Percentiles rank a stretch among this genome's conserved stretches.
These are phyloP conservation scores for Erucastrum elatum DNA, from an alignment of 345 rosid species.

Conservation along the genomic window DNA sequence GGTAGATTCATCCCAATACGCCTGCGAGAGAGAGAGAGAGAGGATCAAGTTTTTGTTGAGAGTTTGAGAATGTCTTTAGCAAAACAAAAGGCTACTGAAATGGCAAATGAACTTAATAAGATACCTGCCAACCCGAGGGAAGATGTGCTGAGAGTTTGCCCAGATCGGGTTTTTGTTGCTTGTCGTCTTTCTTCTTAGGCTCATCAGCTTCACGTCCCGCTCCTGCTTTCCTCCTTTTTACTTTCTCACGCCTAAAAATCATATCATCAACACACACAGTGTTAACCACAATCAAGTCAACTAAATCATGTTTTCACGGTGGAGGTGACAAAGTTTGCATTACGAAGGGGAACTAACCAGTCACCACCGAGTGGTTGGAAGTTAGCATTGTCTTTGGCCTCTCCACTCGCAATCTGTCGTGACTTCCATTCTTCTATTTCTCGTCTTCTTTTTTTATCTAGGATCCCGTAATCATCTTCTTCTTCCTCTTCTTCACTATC, in stretches of 20 bases:
- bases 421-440: conserved; percentile 92
- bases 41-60: background rate
- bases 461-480: conserved; percentile 54
- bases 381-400: conserved; percentile 91
- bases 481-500: conserved; percentile 82
- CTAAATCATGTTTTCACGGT: background rate
- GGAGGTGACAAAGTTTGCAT: background rate
- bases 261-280: conserved; percentile 5
- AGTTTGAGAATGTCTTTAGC: conserved; percentile 11
- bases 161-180: conserved; percentile 50
- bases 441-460: conserved; percentile 77
- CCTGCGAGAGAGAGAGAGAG: conserved; percentile 29
- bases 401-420: conserved; percentile 88
- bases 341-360: conserved; percentile 54
- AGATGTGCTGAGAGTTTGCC: conserved; percentile 56
- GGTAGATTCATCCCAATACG: conserved; percentile 43
- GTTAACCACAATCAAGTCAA: conserved; percentile 4
- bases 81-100: conserved; percentile 7
- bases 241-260: conserved; percentile 77
- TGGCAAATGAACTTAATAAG: background rate
- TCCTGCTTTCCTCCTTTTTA: conserved; percentile 70
- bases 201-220: conserved; percentile 54
- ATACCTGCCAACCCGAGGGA: conserved; percentile 87
- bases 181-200: conserved; percentile 34
- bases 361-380: conserved; percentile 97